Evolutionary conservation across 768 basidiomycete genomes (phyloP).

Genomic region (Lentinula boryana): DNA sequence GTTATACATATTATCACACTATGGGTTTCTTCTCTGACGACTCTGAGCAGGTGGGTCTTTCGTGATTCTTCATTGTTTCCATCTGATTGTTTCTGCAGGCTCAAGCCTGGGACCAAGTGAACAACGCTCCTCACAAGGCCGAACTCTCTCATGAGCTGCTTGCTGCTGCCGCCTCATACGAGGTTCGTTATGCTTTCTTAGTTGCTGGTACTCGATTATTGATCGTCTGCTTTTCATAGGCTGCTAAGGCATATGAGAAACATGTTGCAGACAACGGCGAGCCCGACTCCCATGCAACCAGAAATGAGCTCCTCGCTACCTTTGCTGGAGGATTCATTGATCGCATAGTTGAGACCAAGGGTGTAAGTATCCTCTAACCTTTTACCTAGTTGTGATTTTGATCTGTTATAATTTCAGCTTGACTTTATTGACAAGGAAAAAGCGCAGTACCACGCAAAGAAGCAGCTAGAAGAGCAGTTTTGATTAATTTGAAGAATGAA

Average conservation of each 20-base stretch:
- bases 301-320: constrained; percentile 45
- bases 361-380: constrained; percentile 23
- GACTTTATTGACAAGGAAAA: constrained; percentile 38
- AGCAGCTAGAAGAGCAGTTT: neutral
- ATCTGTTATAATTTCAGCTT: constrained; percentile 20
- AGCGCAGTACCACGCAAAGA: constrained; percentile 31
- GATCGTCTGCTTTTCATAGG: constrained; percentile 19
- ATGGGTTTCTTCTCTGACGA: constrained; percentile 15
- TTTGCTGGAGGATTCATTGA: constrained; percentile 30
- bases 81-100: constrained; percentile 7
- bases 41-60: constrained; percentile 5
- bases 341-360: constrained; percentile 42
- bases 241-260: constrained; percentile 43
- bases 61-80: too few species aligned
- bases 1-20: neutral
- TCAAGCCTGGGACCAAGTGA: constrained; percentile 16
- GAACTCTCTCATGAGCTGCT: constrained; percentile 48
- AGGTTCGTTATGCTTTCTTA: constrained; percentile 20
- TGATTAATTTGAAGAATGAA: neutral
- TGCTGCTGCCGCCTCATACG: constrained; percentile 49
- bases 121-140: constrained; percentile 38
- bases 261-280: constrained; percentile 39
- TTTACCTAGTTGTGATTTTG: neutral
- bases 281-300: constrained; percentile 33
- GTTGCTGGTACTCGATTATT: neutral